Evolutionary conservation across 2,329 filamentous ascomycete species (phyloP), one percentile per base, ranked within the genome.

Genomic region (Aspergillus pseudoviridinutans): DNA sequence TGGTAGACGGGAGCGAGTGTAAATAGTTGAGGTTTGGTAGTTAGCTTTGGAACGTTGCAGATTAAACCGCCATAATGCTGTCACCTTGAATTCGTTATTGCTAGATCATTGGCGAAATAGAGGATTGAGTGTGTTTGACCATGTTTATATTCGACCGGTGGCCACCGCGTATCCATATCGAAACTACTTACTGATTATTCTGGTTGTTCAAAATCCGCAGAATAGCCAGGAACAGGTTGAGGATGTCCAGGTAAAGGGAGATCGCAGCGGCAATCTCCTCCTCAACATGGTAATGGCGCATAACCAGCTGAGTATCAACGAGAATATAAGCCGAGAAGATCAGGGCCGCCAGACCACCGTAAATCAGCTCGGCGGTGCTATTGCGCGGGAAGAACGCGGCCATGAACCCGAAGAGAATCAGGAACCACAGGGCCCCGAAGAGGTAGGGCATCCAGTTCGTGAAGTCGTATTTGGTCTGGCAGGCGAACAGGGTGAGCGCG

Each of bases 401-500:
- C 84, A 97, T 92, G 80, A 99, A 94, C 52, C 94, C 90, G 71
- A 97, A 97, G 44, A 99, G 80, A 61, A 99, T 83, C 58, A 97
- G 78, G 6, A 90, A 88, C 94, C 94, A 97, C 20, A 99, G 83
- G 0, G 83, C 87, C 58, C 92, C 92, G 69, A 95, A 95, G 3
- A 97, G 85, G 73, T 97, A 97, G 20, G 94, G 93, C 81, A 93
- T 90, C 93, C 94, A 99, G 63, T 86, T 88, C 1, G 93, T 97
- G 74, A 99, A 99, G 80, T 99, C 94, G 73, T 99, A 99, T 75
- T 95, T 96, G 63, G 90, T 90, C 80, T 99, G 94, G 84, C 92
- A 96, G 51, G 94, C 94, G 74, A 99, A 97, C 49, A 92, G 76
- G 3, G 84, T 87, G 57, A 88, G 73, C 29, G 81, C 83, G 49